Percentiles rank a stretch among this genome's conserved stretches.
These are phyloP conservation scores for Wickerhamomyces mucosus DNA, from an alignment of 805 yeast species.

Conservation along the genomic window DNA sequence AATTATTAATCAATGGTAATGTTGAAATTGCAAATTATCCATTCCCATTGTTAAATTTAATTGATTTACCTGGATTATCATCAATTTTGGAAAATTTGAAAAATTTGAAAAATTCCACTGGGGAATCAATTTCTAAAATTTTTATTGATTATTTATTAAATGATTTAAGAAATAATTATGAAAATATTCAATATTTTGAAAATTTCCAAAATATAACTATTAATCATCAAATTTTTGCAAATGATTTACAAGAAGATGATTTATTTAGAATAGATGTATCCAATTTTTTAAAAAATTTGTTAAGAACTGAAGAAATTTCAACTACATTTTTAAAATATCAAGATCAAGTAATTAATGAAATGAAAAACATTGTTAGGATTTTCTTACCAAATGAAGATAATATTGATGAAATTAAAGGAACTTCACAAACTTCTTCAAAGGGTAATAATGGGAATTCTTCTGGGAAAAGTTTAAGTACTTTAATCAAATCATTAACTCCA, in stretches of 20 bases:
- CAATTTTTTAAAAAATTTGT: slow-evolving; percentile 43
- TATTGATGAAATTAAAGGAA: not conserved
- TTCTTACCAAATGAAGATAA: slow-evolving; percentile 44
- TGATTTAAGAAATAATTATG: slow-evolving; percentile 55
- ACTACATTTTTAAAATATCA: slow-evolving; percentile 58
- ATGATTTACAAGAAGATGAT: slow-evolving; percentile 30
- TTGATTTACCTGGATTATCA: slow-evolving; percentile 22
- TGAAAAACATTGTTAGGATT: slow-evolving; percentile 60
- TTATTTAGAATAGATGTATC: slow-evolving; percentile 34
- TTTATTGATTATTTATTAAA: slow-evolving; percentile 46
- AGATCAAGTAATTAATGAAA: slow-evolving; percentile 57
- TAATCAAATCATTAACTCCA: slow-evolving; percentile 59
- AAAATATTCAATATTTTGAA: slow-evolving; percentile 34
- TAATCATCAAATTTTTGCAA: slow-evolving; percentile 8
- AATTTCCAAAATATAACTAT: slow-evolving; percentile 38
- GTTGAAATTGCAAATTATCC: slow-evolving; percentile 32
- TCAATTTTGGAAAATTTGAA: slow-evolving; percentile 42
- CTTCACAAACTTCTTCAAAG: slow-evolving; percentile 8
- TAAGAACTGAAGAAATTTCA: slow-evolving; percentile 50
- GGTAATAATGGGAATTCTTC: slow-evolving; percentile 12
- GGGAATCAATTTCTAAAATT: slow-evolving; percentile 52
- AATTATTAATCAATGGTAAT: slow-evolving; percentile 50
- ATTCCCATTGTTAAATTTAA: slow-evolving; percentile 22
- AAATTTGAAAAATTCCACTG: slow-evolving; percentile 52
- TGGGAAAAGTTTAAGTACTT: slow-evolving; percentile 26